Evolutionary conservation across 352 stramenopile species (phyloP), one percentile per base, ranked within the genome.

Genomic region (Pythium volutum): DNA sequence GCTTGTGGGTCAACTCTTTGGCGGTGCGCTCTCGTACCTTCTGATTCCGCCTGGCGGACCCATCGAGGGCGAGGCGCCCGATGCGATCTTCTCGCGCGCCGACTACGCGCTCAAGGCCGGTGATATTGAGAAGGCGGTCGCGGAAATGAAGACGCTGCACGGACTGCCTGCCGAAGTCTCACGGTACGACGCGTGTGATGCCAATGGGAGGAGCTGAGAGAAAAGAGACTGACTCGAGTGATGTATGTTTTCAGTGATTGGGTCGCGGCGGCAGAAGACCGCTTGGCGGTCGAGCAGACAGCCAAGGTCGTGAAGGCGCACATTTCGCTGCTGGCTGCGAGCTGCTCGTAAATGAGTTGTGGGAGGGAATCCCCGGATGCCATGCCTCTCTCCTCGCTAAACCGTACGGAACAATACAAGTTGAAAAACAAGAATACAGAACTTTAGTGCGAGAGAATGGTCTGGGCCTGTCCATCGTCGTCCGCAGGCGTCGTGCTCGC

Each of bases 251-350:
- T 39, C 29, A 81, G 69, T 31, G 84, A 94, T 67, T 94, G 84
- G 84, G 73, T 94, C 41, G 59, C 57, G 50, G 84, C 84, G 41
- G 84, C 84, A 1, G 80, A 94, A 55, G 79, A 79, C 47, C 81
- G 84, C 43, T 67, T 94, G 55, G 78, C 82, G 10, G 77, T 94
- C 34, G 84, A 94, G 61, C 84, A 94, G 66, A 92, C 84, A 2
- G 76, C 81, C 39, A 90, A 90, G 75, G 74, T 92, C 55, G 70
- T 94, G 45, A 94, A 94, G 72, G 83, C 84, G 23, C 84, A 94
- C 59, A 79, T 90, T 43, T 81, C 84, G 29, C 61, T 94, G 45
- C 62, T 94, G 29, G 84, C 84, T 18, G 84, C 81, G n/a, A 94
- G 84, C 67, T 89, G 81, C 49, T 92, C 84, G 22, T 94, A 86